Percentiles rank a stretch among this genome's conserved stretches.
phyloP scores from a whole-genome alignment of 2,329 filamentous ascomycete genomes.

The Epichloe baconii region DNA sequence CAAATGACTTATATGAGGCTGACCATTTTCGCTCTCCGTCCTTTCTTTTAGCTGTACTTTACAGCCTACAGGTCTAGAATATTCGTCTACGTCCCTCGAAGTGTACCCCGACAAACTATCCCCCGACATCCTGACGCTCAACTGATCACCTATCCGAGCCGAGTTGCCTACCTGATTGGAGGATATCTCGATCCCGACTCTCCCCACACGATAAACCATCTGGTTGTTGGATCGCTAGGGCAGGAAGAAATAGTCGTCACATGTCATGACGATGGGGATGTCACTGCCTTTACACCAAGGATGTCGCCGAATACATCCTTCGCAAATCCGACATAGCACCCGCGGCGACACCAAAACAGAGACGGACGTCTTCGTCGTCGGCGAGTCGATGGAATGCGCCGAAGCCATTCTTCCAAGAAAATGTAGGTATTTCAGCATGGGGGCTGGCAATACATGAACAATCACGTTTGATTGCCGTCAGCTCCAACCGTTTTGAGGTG shows the following conservation, averaged over 20 bases:
- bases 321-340: constrained; percentile 3
- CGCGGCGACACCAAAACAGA: constrained; percentile 4
- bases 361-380: too few species aligned
- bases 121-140: constrained; percentile 35
- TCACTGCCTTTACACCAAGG: constrained; percentile 52
- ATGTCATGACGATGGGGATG: constrained; percentile 63
- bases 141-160: constrained; percentile 30
- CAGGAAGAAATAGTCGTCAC: constrained; percentile 54
- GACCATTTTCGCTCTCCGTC: background rate
- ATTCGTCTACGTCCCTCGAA: constrained; percentile 40
- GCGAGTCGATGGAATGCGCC: constrained; percentile 9
- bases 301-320: constrained; percentile 32
- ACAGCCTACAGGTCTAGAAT: constrained; percentile 43
- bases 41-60: constrained; percentile 40
- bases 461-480: constrained; percentile 76
- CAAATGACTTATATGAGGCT: background rate
- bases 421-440: constrained; percentile 74
- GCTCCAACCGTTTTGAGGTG: constrained; percentile 53
- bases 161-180: constrained; percentile 24
- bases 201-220: constrained; percentile 55
- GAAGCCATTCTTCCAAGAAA: constrained; percentile 55
- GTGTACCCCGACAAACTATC: constrained; percentile 33
- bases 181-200: constrained; percentile 39
- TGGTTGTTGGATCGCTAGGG: constrained; percentile 57
- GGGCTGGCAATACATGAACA: constrained; percentile 69